Base-by-base conservation (phyloP, 768 basidiomycete genomes). In the Podaxis sp. region DNA sequence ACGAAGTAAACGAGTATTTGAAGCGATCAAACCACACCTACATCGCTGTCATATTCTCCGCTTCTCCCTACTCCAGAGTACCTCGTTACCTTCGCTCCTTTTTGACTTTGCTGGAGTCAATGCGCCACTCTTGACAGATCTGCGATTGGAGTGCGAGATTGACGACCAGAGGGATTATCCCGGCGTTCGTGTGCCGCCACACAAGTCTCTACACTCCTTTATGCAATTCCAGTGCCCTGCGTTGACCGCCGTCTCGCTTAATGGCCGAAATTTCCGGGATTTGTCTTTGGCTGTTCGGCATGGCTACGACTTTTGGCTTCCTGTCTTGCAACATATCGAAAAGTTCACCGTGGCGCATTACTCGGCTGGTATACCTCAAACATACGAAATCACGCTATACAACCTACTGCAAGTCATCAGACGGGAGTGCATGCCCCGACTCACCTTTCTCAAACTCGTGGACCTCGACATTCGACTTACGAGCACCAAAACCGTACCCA, bases 241-340 rank as follows among this genome's bases (percentile, higher is more conserved):
- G n/a, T 57, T 70, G 13, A 57, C 62, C 9, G 57, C 56, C 2
- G 49, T 70, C 29, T 63, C 63, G 15, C 57, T 70, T 15, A 66
- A 69, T 54, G 68, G 68, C 15, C 57, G 65, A 11, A 70, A 70
- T 51, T 67, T 70, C 49, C 49, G 57, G 22, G 59, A 64, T 36
- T 25, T 64, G 12, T 29, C 53, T 6, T 27, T 61, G 19, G 36
- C 56, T 25, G 58, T 66, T 11, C 40, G 38, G 29, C 40, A 64
- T 33, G 56, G 60, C 2, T 53, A 55, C 8, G 41, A 46, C 22
- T 43, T 55, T n/a, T 65, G 66, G 64, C 27, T 56, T n/a, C 38
- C 55, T 0, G 57, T 61, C 50, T 41, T 67, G 15, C 52, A 59
- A 15, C 58, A 55, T 13, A 56, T 67, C 43, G 63, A 61, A 27